Base-by-base conservation (phyloP, 352 stramenopile species). In the Phytophthora quininea region DNA sequence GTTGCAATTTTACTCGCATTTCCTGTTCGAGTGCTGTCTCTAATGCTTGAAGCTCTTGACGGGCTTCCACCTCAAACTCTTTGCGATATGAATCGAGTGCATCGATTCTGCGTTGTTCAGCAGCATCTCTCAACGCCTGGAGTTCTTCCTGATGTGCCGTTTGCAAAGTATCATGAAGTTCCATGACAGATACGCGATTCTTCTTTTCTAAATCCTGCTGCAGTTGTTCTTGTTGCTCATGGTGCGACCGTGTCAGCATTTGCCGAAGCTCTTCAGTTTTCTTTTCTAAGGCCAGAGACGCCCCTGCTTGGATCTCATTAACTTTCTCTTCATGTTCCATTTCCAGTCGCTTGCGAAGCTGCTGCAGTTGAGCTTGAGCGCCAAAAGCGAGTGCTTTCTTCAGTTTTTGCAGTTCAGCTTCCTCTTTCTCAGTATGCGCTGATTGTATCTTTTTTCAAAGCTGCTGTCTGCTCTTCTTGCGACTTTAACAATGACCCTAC, bases 301-400 rank as follows among this genome's bases (percentile, higher is more conserved):
- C 76, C 50, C 76, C 58, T 9, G 46, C 54, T 50, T 68, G 72
- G 14, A 68, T 72, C 3, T 82, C 67, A 0, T 48, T 9, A 6
- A 82, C 24, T 30, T 67, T 72, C 8, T 77, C 66, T 11, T 88
- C 78, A 7, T 88, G 70, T 10, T 79, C 58, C 3, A 60, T 62
- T 32, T 86, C 73, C 42, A 90, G 46, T 43, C 71, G 54, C 27
- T 73, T 77, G 6, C 75, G 74, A 11, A 91, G 64, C 38, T 89
- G 81, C 58, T 91, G 80, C 11, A 89, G 19, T 27, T 91, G 83
- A 3, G 80, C 79, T 58, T 91, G 83, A 3, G 81, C 75, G 12
- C 84, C 84, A 58, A 89, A 84, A 10, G 70, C 63, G 31, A 92
- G 66, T 3, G 76, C 82, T 46, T 84, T 88, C 15, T 79, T 69